Percentiles rank a stretch among this genome's conserved stretches.
Conservation (phyloP, 1,284 basidiomycete species). For the Malassezia caprae region DNA sequence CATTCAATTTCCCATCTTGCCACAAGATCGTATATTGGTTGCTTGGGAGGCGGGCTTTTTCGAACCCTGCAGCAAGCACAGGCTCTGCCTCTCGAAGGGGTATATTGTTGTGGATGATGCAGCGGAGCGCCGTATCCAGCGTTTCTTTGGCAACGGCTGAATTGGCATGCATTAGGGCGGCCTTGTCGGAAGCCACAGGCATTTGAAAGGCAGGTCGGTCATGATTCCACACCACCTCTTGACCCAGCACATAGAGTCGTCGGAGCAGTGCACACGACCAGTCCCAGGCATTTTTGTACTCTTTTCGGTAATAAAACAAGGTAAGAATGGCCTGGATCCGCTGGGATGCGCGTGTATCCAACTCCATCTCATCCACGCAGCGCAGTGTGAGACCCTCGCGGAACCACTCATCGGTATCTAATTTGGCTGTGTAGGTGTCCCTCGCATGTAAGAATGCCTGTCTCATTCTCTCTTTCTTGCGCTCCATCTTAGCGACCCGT, state of each 20-base stretch:
- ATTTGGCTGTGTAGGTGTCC: slow-evolving; percentile 11
- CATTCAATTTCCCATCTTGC: not conserved
- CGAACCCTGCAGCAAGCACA: slow-evolving; percentile 1
- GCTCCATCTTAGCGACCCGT: not conserved
- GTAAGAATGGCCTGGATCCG: not conserved
- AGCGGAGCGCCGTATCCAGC: slow-evolving; percentile 12
- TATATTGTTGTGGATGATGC: not conserved
- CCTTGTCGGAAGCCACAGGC: not conserved
- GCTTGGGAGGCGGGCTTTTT: not conserved
- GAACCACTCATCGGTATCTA: slow-evolving; percentile 15
- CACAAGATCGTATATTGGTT: not conserved
- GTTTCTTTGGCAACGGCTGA: slow-evolving; percentile 5
- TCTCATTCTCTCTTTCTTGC: not conserved
- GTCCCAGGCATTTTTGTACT: slow-evolving; percentile 1
- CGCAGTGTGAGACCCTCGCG: not conserved
- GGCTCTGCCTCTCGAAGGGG: not conserved
- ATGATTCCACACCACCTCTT: not conserved
- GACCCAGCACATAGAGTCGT: slow-evolving; percentile 4
- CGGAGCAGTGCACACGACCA: slow-evolving; percentile 5
- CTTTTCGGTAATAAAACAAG: slow-evolving; percentile 1
- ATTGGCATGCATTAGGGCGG: not conserved
- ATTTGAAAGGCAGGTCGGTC: not conserved
- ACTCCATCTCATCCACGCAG: not conserved
- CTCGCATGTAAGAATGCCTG: slow-evolving; percentile 3
- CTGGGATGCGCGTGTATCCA: slow-evolving; percentile 6